Evolutionary conservation across 306 rosid genomes (phyloP).

Genomic region (Fragaria vesca): DNA sequence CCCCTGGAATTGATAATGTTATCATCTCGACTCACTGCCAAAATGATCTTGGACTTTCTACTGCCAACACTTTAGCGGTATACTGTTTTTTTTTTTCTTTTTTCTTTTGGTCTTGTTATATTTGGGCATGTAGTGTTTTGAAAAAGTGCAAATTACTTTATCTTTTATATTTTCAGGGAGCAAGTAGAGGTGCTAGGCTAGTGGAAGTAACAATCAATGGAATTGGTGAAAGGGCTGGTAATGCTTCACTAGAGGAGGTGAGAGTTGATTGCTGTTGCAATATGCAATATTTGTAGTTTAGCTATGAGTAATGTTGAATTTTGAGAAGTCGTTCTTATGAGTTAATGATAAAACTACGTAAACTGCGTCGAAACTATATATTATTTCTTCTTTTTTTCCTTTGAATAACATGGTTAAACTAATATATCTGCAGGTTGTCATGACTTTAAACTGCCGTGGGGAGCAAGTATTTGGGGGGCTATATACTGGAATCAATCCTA

Average conservation of each 20-base stretch:
- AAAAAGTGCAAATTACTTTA: background rate
- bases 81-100: conserved; percentile 10
- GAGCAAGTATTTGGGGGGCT: conserved; percentile 64
- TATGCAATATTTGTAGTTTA: background rate
- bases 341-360: background rate
- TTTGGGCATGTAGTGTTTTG: background rate
- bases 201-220: conserved; percentile 97
- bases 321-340: background rate
- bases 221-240: conserved; percentile 99
- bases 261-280: conserved; percentile 21
- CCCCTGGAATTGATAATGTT: conserved; percentile 83
- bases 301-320: background rate
- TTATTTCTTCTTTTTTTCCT: background rate
- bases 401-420: no score
- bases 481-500: conserved; percentile 67
- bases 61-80: conserved; percentile 90
- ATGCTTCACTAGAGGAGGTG: conserved; percentile 97
- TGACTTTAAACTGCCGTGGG: conserved; percentile 74
- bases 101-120: background rate
- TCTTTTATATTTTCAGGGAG: conserved; percentile 69
- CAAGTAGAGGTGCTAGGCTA: conserved; percentile 90
- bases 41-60: conserved; percentile 94
- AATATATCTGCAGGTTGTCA: conserved; percentile 66
- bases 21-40: conserved; percentile 97
- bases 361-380: background rate